Base-by-base conservation (phyloP, 768 basidiomycete species). In the Trametes elegans region DNA sequence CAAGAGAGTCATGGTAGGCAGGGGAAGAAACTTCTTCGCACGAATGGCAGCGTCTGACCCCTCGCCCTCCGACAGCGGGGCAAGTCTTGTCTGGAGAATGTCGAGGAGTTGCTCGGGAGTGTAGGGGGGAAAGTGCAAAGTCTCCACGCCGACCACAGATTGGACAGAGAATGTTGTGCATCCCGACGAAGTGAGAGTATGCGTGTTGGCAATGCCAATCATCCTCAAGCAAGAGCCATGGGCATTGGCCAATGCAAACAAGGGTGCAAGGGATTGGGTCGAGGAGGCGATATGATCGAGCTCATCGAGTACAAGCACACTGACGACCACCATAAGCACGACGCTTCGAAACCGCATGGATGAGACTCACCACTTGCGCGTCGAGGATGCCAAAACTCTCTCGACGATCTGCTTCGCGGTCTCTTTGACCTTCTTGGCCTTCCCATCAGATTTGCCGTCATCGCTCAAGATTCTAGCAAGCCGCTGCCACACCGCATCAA, bases 181-280 rank as follows among this genome's bases (percentile, higher is more conserved):
- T 13, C 63, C 62, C 0, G 83, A 76, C 3, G 84, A 78, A 1
- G 87, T 85, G 23, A 95, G 81, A 5, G 90, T 92, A 63, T 93
- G 92, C 2, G 88, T 90, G 64, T 95, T 95, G 35, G 92, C 90
- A 65, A 95, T 93, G 32, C 88, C 90, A 62, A 94, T 84, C 35
- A 93, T 62, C 43, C 90, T 83, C 53, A 93, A 68, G 32, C 71
- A 72, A 9, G 78, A 69, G 1, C 79, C 67, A 46, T 81, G 72
- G 4, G 76, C 69, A 46, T 80, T 77, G 9, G 86, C 79, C n/a
- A 93, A 74, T 5, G 82, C 76, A 68, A 93, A 90, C 41, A 95
- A 70, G 10, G 83, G 71, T 2, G 79, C 67, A 41, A 93, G 74
- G 8, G 80, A 71, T 60, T 83, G 81, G 1, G 79, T 60, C 9